Evolutionary conservation across 2,329 filamentous ascomycete species (phyloP).

Genomic region (Fusarium devonianum): DNA sequence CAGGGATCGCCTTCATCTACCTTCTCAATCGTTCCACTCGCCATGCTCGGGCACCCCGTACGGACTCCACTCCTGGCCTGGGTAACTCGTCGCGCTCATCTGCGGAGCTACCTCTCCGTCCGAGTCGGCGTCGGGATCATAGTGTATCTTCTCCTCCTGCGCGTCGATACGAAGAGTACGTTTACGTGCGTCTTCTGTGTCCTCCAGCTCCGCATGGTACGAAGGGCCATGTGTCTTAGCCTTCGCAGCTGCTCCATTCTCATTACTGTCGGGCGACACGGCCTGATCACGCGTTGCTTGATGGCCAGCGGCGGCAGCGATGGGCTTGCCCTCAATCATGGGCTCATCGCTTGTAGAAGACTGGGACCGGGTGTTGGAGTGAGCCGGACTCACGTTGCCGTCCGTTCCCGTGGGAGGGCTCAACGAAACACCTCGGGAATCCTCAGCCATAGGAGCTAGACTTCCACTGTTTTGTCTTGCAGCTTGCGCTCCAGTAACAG

Average conservation of each 20-base stretch:
- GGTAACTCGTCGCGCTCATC: constrained; percentile 74
- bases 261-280: constrained; percentile 1
- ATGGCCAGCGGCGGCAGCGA: background rate
- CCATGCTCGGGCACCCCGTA: constrained; percentile 49
- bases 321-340: constrained; percentile 1
- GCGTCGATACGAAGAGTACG: constrained; percentile 52
- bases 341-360: constrained; percentile 16
- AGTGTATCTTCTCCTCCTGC: constrained; percentile 63
- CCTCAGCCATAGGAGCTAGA: constrained; percentile 3
- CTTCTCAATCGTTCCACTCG: constrained; percentile 38
- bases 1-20: background rate
- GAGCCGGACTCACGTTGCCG: constrained; percentile 20
- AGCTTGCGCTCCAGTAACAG: constrained; percentile 1
- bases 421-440: constrained; percentile 24
- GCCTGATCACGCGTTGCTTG: background rate
- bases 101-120: constrained; percentile 49
- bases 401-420: constrained; percentile 24
- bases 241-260: constrained; percentile 4
- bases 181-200: constrained; percentile 54
- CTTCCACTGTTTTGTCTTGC: background rate
- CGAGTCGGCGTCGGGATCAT: constrained; percentile 47
- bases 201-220: constrained; percentile 49
- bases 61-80: constrained; percentile 74
- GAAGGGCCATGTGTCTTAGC: constrained; percentile 17
- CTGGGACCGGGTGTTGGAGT: constrained; percentile 14